Conservation (phyloP, 352 stramenopile species). For the Phytophthora agathidicida region DNA sequence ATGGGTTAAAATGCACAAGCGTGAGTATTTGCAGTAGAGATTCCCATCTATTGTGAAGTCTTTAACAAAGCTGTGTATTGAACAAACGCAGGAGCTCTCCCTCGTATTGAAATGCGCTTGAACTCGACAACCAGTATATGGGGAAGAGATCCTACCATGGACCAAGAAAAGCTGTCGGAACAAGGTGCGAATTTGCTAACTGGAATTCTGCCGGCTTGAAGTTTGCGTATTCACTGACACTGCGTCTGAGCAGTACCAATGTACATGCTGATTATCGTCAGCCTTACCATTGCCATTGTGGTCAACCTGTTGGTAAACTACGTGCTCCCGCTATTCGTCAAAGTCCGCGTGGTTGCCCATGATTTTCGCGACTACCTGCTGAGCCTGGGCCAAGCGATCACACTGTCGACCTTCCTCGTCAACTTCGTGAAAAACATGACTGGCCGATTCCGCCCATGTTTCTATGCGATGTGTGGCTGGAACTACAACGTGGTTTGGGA, state of each 20-base stretch:
- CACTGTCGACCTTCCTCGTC: slow-evolving; percentile 60
- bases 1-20: slow-evolving; percentile 29
- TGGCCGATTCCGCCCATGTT: slow-evolving; percentile 73
- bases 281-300: slow-evolving; percentile 42
- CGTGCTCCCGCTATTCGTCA: slow-evolving; percentile 51
- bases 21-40: slow-evolving; percentile 19
- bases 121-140: slow-evolving; percentile 48
- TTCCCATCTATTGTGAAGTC: too few relatives aligned
- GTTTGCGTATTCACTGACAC: too few relatives aligned
- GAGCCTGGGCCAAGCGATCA: slow-evolving; percentile 57
- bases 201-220: neutral
- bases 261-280: slow-evolving; percentile 44
- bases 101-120: slow-evolving; percentile 49
- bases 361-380: slow-evolving; percentile 79
- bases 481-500: slow-evolving; percentile 71
- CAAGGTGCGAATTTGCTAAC: slow-evolving; percentile 36
- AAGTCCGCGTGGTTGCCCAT: slow-evolving; percentile 55
- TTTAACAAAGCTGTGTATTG: too few relatives aligned
- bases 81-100: slow-evolving; percentile 60
- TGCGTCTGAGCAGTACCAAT: slow-evolving; percentile 47
- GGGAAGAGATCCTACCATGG: slow-evolving; percentile 52
- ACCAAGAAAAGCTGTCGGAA: slow-evolving; percentile 48
- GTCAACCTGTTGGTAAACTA: slow-evolving; percentile 67
- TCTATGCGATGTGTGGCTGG: slow-evolving; percentile 83
- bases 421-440: slow-evolving; percentile 78